Evolutionary conservation across 129 eudicot species (phyloP).

Genomic region (Pseudognaphalium luteoalbum): DNA sequence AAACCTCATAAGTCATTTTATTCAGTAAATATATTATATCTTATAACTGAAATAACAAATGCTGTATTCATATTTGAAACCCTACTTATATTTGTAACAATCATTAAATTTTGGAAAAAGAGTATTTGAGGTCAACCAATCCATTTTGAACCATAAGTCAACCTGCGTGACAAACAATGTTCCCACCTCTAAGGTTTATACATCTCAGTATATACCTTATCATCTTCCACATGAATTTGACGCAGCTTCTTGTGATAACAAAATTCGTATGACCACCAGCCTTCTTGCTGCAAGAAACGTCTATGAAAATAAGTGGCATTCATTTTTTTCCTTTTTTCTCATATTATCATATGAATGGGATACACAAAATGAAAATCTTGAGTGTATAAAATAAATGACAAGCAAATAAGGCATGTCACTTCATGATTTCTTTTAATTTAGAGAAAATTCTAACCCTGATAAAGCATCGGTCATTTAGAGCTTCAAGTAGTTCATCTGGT

Average conservation of each 20-base stretch:
- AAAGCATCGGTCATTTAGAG: slow-evolving; percentile 72
- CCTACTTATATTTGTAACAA: not conserved
- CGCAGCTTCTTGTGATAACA: slow-evolving; percentile 71
- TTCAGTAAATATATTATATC: not conserved
- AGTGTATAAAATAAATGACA: not conserved
- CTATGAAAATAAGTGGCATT: not conserved
- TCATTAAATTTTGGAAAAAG: no score
- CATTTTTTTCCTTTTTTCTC: slow-evolving; percentile 4
- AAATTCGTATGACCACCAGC: slow-evolving; percentile 97
- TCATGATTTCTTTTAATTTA: not conserved
- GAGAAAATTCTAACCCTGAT: slow-evolving; percentile 55
- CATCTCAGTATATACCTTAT: slow-evolving; percentile 46
- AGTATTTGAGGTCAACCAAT: not conserved
- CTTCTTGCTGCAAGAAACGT: slow-evolving; percentile 78
- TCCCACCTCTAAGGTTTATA: not conserved
- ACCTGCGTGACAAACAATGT: not conserved
- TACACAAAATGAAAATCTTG: not conserved
- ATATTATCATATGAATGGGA: not conserved
- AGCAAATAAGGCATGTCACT: not conserved
- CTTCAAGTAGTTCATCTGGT: slow-evolving; percentile 96
- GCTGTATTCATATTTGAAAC: not conserved
- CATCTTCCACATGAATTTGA: slow-evolving; percentile 85
- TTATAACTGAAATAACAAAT: no score
- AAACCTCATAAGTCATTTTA: no score
- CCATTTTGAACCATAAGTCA: not conserved